Evolutionary conservation across 163 green algal species (phyloP).

Genomic region (Coccomyxa subellipsoidea): DNA sequence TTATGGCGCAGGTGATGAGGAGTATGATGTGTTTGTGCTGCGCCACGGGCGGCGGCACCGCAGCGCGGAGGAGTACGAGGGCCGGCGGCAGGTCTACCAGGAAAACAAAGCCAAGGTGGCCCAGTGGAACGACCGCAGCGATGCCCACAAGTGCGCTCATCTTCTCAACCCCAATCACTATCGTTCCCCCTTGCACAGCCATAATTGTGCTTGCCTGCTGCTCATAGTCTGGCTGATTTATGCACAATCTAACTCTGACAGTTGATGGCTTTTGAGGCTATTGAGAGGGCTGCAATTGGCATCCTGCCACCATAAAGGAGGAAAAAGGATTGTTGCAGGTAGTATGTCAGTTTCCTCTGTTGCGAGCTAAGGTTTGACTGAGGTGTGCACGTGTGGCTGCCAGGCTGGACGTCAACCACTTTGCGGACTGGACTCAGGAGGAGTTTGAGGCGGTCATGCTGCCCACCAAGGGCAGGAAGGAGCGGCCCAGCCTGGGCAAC

Average conservation of each 20-base stretch:
- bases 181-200: not conserved
- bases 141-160: not conserved
- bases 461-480: conserved; percentile 15
- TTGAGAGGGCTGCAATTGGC: too few species aligned
- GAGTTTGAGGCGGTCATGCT: conserved; percentile 48
- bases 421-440: conserved; percentile 57
- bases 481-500: not conserved
- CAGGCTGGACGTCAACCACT: conserved; percentile 54
- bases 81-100: conserved; percentile 28
- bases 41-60: conserved; percentile 40
- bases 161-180: too few species aligned
- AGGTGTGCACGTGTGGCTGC: not conserved
- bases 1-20: conserved; percentile 37
- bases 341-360: not conserved
- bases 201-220: too few species aligned
- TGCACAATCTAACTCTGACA: not conserved
- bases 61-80: conserved; percentile 34
- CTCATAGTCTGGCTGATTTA: not conserved
- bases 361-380: not conserved
- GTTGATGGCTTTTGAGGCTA: not conserved
- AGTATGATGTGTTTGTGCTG: conserved; percentile 49
- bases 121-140: conserved; percentile 3
- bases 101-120: conserved; percentile 29
- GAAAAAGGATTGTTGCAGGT: not conserved
- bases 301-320: too few species aligned